Evolutionary conservation across 768 basidiomycete species (phyloP).

Genomic region (Asterophora parasitica): DNA sequence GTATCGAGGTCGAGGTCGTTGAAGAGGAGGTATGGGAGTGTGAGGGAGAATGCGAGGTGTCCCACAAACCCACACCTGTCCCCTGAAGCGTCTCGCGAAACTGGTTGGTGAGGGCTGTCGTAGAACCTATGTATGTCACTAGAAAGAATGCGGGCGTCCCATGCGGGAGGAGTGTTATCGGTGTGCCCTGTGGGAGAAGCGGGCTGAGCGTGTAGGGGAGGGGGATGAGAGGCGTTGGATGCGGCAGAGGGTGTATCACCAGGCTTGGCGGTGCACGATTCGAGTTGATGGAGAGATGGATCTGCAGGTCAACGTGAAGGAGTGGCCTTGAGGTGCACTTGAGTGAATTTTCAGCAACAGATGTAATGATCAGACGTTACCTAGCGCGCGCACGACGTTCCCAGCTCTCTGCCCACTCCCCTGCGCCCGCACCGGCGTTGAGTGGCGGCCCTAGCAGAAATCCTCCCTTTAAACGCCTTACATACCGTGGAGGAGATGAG

Average conservation of each 20-base stretch:
- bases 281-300: slow-evolving; percentile 36
- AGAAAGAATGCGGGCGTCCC: slow-evolving; percentile 72
- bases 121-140: slow-evolving; percentile 65
- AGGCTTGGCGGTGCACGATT: slow-evolving; percentile 34
- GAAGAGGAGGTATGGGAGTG: no score
- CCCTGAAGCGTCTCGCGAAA: slow-evolving; percentile 63
- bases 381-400: slow-evolving; percentile 47
- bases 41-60: slow-evolving; percentile 16
- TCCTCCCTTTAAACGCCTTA: slow-evolving; percentile 53
- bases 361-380: slow-evolving; percentile 23
- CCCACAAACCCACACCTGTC: slow-evolving; percentile 57
- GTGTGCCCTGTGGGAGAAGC: slow-evolving; percentile 54
- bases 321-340: slow-evolving; percentile 40
- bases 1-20: neutral
- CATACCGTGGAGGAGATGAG: slow-evolving; percentile 24
- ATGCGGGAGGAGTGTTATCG: slow-evolving; percentile 66
- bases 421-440: slow-evolving; percentile 39
- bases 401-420: slow-evolving; percentile 67
- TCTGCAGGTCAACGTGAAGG: slow-evolving; percentile 55
- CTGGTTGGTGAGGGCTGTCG: slow-evolving; percentile 52
- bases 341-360: neutral
- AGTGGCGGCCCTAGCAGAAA: slow-evolving; percentile 51
- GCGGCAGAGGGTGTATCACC: slow-evolving; percentile 61
- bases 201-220: slow-evolving; percentile 30
- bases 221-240: slow-evolving; percentile 53